Conservation (phyloP, 345 rosid species). For the Arabis hirsuta region DNA sequence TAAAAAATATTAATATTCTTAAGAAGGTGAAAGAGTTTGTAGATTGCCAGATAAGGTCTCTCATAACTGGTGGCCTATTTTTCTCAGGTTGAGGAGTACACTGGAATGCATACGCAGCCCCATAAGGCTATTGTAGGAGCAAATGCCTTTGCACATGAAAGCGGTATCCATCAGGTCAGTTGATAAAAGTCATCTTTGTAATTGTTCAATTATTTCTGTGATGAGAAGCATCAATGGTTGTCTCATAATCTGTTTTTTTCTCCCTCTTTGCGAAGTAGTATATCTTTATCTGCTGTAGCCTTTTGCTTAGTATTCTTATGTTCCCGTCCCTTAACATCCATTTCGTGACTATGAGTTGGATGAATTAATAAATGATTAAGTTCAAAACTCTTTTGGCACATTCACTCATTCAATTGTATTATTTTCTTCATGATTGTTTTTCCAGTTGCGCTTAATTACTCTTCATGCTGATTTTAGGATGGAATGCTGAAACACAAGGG, state of each 20-base stretch:
- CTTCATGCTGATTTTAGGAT: constrained; percentile 55
- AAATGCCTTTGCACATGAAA: constrained; percentile 97
- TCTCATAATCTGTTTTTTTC: too few relatives aligned
- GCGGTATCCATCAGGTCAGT: constrained; percentile 93
- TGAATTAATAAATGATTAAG: too few relatives aligned
- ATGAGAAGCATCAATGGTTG: constrained; percentile 10
- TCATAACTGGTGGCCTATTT: constrained; percentile 7
- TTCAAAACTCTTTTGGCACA: too few relatives aligned
- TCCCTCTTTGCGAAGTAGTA: too few relatives aligned
- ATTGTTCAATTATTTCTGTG: constrained; percentile 16
- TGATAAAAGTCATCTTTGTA: not conserved
- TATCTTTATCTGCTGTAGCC: too few relatives aligned
- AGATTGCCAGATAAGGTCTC: not conserved
- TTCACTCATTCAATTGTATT: too few relatives aligned
- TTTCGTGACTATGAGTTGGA: not conserved
- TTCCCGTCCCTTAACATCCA: not conserved
- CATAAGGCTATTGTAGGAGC: constrained; percentile 98
- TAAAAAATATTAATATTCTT: not conserved
- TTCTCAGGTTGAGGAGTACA: constrained; percentile 87
- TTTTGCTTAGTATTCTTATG: constrained; percentile 16
- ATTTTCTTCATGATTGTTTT: constrained; percentile 2
- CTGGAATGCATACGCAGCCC: constrained; percentile 86
- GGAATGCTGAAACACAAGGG: constrained; percentile 95
- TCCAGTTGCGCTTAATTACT: constrained; percentile 1
- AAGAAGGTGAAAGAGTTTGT: constrained; percentile 7